Conservation (phyloP, 2,329 filamentous ascomycete species). For the Rhexocercosporidium sp. region DNA sequence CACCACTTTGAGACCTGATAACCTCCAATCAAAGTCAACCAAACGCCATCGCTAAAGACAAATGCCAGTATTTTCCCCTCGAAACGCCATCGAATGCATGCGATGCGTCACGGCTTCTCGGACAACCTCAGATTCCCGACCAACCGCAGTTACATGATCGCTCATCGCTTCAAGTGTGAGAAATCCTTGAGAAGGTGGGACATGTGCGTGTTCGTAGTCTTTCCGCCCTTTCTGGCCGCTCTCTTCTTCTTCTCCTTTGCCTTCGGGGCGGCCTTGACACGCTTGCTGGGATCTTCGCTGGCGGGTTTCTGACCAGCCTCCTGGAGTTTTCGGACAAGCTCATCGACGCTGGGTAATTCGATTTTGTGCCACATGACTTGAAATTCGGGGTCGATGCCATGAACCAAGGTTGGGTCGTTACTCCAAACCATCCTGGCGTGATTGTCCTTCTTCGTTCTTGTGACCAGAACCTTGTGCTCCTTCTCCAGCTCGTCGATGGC, state of each 20-base stretch:
- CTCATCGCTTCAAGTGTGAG: conserved; percentile 37
- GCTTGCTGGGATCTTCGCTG: conserved; percentile 45
- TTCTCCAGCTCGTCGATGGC: conserved; percentile 79
- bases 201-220: conserved; percentile 45
- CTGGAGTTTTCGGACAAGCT: conserved; percentile 47
- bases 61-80: background rate
- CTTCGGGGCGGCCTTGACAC: conserved; percentile 42
- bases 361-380: conserved; percentile 82
- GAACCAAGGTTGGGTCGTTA: conserved; percentile 79
- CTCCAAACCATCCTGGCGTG: conserved; percentile 86
- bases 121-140: background rate
- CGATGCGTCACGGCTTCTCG: background rate
- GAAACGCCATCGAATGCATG: conserved; percentile 17
- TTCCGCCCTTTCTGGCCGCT: conserved; percentile 41
- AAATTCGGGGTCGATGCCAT: conserved; percentile 83
- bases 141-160: background rate
- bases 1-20: background rate
- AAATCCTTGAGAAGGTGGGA: conserved; percentile 42
- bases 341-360: conserved; percentile 64
- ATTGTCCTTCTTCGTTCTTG: conserved; percentile 91
- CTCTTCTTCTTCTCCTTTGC: conserved; percentile 46
- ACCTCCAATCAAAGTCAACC: conserved; percentile 39
- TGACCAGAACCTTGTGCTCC: conserved; percentile 81
- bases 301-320: conserved; percentile 46
- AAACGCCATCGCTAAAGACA: conserved; percentile 35